Evolutionary conservation across 108 stramenopile genomes (phyloP), one percentile per base, ranked within the genome.

Genomic region (Nitzschia sp.): DNA sequence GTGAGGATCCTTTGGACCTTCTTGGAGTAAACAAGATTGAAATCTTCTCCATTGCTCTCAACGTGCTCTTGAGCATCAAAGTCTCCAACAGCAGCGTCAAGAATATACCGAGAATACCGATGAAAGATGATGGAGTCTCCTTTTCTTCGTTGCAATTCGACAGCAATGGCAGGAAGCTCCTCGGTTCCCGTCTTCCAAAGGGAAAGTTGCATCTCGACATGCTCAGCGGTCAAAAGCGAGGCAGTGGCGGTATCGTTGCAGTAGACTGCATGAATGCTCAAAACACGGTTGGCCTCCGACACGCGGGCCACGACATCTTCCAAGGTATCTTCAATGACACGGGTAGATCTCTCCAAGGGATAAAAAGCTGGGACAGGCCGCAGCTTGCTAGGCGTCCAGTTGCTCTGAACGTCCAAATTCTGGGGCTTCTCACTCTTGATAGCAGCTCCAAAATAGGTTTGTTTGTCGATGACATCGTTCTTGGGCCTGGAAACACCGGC

Each of bases 71-170:
- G 53, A 14, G 76, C 37, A 59, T 93, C 86, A 70, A 87, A 86
- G 29, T 85, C 86, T 0, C 86, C 88, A 54, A 78, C 72, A 53
- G 84, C 93, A 2, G 93, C 88, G 68, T 91, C 88, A n/a, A 94
- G 78, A 57, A 94, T 78, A 43, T 72, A 64, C 17, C 88, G 69
- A 15, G 78, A 73, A 61, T 91, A 91, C 22, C 86, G 78, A 77
- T 94, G 88, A 65, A 88, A 94, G 46, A 78, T 76, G 29, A 94
- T 82, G 24, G 87, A 79, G 69, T 83, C 82, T 24, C 93, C 93
- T 59, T 88, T 90, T 48, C 90, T 70, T 34, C 93, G 79, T 63
- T 90, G 88, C 19, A 87, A 60, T 65, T 94, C 93, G 12, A 91
- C 80, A 9, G 90, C 68, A 54, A 77, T 79, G 39, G 75, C 81